Evolutionary conservation across 257 asterid species (phyloP).

Genomic region (Solanum ossicruentum): DNA sequence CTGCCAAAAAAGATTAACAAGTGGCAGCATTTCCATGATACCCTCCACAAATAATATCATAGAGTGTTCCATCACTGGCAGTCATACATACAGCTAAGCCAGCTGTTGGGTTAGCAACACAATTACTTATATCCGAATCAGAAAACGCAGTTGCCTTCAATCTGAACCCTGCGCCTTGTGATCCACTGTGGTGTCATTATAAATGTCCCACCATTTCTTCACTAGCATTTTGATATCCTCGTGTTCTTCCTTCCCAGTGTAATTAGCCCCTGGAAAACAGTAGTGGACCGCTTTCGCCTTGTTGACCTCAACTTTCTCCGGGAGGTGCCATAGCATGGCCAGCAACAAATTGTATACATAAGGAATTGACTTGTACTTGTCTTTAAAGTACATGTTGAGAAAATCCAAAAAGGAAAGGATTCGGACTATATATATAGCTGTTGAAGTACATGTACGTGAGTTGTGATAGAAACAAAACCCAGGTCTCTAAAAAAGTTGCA

Average conservation of each 20-base stretch:
- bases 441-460: not conserved
- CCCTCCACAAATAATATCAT: not conserved
- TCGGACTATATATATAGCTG: not conserved
- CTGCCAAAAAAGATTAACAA: not conserved
- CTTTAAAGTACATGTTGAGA: conserved; percentile 61
- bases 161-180: not conserved
- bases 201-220: conserved; percentile 58
- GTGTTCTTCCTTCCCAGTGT: conserved; percentile 44
- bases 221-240: conserved; percentile 61
- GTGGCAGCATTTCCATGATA: not conserved
- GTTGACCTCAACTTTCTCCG: conserved; percentile 42
- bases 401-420: not conserved
- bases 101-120: conserved; percentile 45
- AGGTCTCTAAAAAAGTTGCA: not conserved
- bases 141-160: conserved; percentile 11
- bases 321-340: conserved; percentile 81
- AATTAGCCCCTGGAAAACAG: conserved; percentile 78
- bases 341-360: conserved; percentile 49
- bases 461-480: not conserved
- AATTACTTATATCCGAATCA: not conserved
- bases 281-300: conserved; percentile 66
- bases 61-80: not conserved
- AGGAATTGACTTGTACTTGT: conserved; percentile 36
- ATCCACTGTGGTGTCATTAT: conserved; percentile 30
- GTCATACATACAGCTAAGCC: conserved; percentile 20